Percentiles rank a stretch among this genome's conserved stretches.
phyloP scores from a whole-genome alignment of 441 rosid species.

The Arabidopsis hybrid region DNA sequence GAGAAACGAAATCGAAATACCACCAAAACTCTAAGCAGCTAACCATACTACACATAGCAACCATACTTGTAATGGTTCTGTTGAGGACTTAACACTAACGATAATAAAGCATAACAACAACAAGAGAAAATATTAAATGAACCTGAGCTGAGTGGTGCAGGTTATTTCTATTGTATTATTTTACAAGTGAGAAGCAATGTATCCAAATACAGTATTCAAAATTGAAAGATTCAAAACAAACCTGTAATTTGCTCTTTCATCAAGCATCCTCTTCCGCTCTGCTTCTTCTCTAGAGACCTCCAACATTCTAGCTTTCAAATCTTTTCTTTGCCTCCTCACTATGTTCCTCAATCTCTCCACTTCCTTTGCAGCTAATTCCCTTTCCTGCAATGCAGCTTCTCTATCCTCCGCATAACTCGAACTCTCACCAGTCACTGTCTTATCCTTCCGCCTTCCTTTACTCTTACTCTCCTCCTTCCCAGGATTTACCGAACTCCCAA shows the following conservation, averaged over 20 bases:
- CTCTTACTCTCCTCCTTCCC: slow-evolving; percentile 64
- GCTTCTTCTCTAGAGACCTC: slow-evolving; percentile 95
- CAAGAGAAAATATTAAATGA: slow-evolving; percentile 5
- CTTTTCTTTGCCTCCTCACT: slow-evolving; percentile 85
- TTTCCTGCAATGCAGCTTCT: slow-evolving; percentile 75
- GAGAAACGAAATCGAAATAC: neutral
- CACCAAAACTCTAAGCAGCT: slow-evolving; percentile 6
- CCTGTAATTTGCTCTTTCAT: slow-evolving; percentile 91
- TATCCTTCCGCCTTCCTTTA: slow-evolving; percentile 69
- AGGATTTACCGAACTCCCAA: slow-evolving; percentile 45
- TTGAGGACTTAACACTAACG: slow-evolving; percentile 9
- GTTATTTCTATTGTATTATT: neutral
- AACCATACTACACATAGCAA: neutral
- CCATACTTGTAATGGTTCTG: neutral
- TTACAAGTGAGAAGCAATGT: slow-evolving; percentile 1
- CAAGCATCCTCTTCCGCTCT: slow-evolving; percentile 92
- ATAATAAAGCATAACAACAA: neutral
- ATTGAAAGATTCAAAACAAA: slow-evolving; percentile 36
- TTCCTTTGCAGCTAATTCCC: slow-evolving; percentile 78
- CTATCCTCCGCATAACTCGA: slow-evolving; percentile 58
- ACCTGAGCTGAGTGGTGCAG: neutral
- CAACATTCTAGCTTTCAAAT: slow-evolving; percentile 82
- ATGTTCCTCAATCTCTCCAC: slow-evolving; percentile 81
- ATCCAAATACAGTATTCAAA: neutral
- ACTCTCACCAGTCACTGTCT: slow-evolving; percentile 52